Conservation (phyloP, 306 rosid species). For the Lablab purpureus region DNA sequence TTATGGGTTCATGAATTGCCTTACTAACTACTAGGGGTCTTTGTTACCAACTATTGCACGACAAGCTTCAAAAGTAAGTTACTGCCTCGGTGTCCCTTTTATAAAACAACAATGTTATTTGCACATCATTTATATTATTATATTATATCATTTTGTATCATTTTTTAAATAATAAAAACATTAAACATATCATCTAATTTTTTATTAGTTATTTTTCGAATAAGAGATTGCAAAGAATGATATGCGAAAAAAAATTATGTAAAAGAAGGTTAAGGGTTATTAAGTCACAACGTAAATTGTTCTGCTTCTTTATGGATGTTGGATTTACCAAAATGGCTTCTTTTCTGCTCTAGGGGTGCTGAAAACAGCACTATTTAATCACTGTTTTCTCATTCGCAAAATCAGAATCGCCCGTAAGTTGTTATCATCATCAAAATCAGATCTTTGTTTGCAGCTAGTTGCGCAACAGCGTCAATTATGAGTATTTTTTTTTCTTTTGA, state of each 20-base stretch:
- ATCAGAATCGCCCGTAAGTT: neutral
- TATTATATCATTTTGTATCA: neutral
- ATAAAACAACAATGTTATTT: conserved; percentile 10
- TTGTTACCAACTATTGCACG: conserved; percentile 39
- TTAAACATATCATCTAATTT: neutral
- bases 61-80: conserved; percentile 56
- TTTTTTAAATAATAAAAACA: neutral
- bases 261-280: neutral
- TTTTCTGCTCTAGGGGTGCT: conserved; percentile 28
- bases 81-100: conserved; percentile 34
- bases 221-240: neutral
- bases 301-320: neutral
- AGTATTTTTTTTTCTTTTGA: neutral
- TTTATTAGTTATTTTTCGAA: conserved; percentile 3
- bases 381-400: neutral
- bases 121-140: conserved; percentile 14
- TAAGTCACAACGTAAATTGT: neutral
- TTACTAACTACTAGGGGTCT: conserved; percentile 45
- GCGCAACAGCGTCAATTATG: conserved; percentile 27
- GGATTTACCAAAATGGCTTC: conserved; percentile 3
- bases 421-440: conserved; percentile 41
- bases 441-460: conserved; percentile 27
- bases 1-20: conserved; percentile 39
- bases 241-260: neutral
- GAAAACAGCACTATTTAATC: conserved; percentile 9